Conservation (phyloP, 495 filamentous ascomycete genomes). For the Astrocystis sublimbata region DNA sequence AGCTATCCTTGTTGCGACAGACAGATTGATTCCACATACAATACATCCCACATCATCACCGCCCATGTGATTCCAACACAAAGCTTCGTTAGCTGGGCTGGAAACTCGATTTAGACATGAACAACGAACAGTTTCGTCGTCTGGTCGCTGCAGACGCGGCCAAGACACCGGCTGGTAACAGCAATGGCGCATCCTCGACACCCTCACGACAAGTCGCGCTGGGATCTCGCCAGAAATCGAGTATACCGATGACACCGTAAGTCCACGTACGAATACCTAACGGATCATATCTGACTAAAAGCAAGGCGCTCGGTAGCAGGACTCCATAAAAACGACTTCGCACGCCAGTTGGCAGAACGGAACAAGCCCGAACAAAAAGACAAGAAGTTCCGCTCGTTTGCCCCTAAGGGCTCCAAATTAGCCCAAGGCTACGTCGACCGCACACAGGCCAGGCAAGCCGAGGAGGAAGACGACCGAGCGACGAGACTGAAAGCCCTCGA, state of each 20-base stretch:
- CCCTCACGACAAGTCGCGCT: constrained; percentile 44
- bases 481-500: constrained; percentile 73
- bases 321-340: constrained; percentile 65
- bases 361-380: constrained; percentile 53
- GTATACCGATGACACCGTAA: constrained; percentile 86
- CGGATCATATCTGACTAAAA: constrained; percentile 31
- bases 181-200: constrained; percentile 41
- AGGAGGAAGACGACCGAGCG: constrained; percentile 64
- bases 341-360: constrained; percentile 80
- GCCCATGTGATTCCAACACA: neutral
- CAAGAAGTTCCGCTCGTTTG: constrained; percentile 75
- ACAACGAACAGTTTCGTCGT: constrained; percentile 93
- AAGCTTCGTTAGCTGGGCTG: neutral
- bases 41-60: neutral
- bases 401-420: constrained; percentile 81
- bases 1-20: neutral
- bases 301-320: constrained; percentile 67
- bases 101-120: constrained; percentile 59
- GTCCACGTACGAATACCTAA: constrained; percentile 19
- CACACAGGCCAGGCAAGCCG: constrained; percentile 54
- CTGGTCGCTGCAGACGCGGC: constrained; percentile 61
- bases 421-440: constrained; percentile 84
- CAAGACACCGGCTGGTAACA: constrained; percentile 35
- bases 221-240: constrained; percentile 68
- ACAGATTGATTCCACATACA: neutral